Conservation (phyloP, 768 basidiomycete genomes). For the Wakefieldia striispora region DNA sequence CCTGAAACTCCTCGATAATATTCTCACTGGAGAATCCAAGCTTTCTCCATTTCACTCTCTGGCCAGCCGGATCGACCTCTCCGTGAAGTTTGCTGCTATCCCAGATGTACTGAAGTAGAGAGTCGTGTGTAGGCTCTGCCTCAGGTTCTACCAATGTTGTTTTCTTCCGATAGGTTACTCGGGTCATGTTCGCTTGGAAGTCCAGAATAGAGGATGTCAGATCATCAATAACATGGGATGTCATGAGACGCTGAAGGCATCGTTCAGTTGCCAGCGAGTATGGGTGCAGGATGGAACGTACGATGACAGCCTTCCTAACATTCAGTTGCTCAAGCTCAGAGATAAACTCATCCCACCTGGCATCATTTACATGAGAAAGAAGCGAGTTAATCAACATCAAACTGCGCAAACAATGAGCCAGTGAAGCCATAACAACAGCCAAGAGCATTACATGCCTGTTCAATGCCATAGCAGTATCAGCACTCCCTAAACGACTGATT, state of each 20-base stretch:
- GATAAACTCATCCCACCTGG: slow-evolving; percentile 77
- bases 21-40: slow-evolving; percentile 79
- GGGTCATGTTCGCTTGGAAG: slow-evolving; percentile 83
- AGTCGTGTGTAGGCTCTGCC: slow-evolving; percentile 53
- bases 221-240: slow-evolving; percentile 76
- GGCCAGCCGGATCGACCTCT: slow-evolving; percentile 47
- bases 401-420: slow-evolving; percentile 37
- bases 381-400: slow-evolving; percentile 91
- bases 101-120: slow-evolving; percentile 70
- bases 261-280: slow-evolving; percentile 9
- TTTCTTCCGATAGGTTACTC: slow-evolving; percentile 79
- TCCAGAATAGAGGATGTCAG: slow-evolving; percentile 81
- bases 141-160: slow-evolving; percentile 73
- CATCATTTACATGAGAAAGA: slow-evolving; percentile 73
- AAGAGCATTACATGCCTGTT: slow-evolving; percentile 53
- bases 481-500: slow-evolving; percentile 73
- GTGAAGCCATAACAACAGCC: neutral
- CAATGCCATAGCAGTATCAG: slow-evolving; percentile 82
- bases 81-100: slow-evolving; percentile 52
- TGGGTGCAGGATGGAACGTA: slow-evolving; percentile 38
- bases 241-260: slow-evolving; percentile 68
- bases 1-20: slow-evolving; percentile 70
- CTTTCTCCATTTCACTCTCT: slow-evolving; percentile 66
- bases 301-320: slow-evolving; percentile 78
- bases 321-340: slow-evolving; percentile 71